Evolutionary conservation across 2,329 filamentous ascomycete species (phyloP), one percentile per base, ranked within the genome.

Genomic region (Beauveria scarabaeidicola): DNA sequence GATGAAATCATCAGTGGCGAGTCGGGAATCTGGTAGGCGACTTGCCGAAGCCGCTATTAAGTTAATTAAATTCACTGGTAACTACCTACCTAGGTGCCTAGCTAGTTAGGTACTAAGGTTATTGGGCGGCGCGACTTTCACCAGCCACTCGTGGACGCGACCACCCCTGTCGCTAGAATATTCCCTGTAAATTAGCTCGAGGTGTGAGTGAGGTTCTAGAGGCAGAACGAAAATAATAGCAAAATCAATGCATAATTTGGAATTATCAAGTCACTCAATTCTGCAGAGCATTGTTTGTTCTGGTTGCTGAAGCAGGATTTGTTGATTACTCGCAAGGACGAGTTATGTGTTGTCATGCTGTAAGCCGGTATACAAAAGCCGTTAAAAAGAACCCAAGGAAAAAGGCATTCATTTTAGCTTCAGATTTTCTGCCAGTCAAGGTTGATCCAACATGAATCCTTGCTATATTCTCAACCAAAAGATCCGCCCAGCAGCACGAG

Each of bases 1-100:
- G 41, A 58, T 44, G 55, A 58, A 52, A 51, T 52, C 46, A 52
- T 58, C 46, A 58, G 36, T 52, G 55, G 38, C 47, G 21, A 58
- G 47, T 27, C 38, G 55, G 55, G 32, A 51, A 58, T 21, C 13
- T 48, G 27, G 41, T 6, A 46, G 41, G 52, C 27, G 52, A 41
- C 27, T 36, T 43, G 43, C 52, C 27, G 41, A 43, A 47, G 52
- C 52, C 52, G 52, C 52, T 55, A 53, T 25, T 29, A 38, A 21
- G 15, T 9, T 44, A 13, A 25, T 27, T 43, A n/a, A 17, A 3
- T 41, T 41, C n/a, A 41, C n/a, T 48, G 25, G 29, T 10, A 19
- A n/a, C 25, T 25, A 48, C 15, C n/a, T n/a, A n/a, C n/a, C n/a
- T n/a, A n/a, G n/a, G n/a, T n/a, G n/a, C n/a, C n/a, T n/a, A n/a